These are phyloP conservation scores for Tripterygium wilfordii DNA, from an alignment of 177 flowering plant genomes.

Conservation along the genomic window DNA sequence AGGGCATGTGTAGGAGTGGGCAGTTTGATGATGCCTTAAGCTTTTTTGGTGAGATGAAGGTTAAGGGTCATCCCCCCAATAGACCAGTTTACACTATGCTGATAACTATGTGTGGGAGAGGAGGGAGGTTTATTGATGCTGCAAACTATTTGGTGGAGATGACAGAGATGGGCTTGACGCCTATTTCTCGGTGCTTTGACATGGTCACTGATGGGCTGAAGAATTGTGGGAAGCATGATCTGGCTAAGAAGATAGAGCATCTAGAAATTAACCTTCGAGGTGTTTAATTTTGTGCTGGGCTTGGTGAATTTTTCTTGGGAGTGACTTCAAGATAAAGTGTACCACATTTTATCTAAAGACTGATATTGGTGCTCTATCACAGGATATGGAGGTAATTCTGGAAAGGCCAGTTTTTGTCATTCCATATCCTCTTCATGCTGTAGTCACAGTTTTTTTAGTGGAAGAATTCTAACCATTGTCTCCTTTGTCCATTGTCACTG, in stretches of 20 bases:
- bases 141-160: slow-evolving; percentile 91
- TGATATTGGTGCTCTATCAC: no score
- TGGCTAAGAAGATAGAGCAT: slow-evolving; percentile 77
- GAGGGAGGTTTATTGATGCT: slow-evolving; percentile 78
- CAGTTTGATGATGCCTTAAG: slow-evolving; percentile 89
- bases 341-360: no score
- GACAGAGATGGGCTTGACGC: slow-evolving; percentile 62
- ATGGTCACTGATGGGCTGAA: slow-evolving; percentile 92
- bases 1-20: slow-evolving; percentile 63
- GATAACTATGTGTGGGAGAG: slow-evolving; percentile 80
- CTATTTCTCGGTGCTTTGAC: slow-evolving; percentile 73
- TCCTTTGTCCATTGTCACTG: no score
- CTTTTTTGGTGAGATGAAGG: slow-evolving; percentile 88
- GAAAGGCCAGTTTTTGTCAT: no score
- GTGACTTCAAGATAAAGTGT: no score
- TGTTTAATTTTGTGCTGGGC: slow-evolving; percentile 25
- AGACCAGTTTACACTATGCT: slow-evolving; percentile 91
- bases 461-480: no score
- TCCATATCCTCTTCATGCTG: no score
- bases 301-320: no score
- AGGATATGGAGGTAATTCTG: no score
- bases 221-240: slow-evolving; percentile 83
- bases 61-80: slow-evolving; percentile 81
- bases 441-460: no score
- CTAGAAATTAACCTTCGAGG: slow-evolving; percentile 68